Base-by-base conservation (phyloP, 345 rosid genomes). In the Aquilaria malaccensis region DNA sequence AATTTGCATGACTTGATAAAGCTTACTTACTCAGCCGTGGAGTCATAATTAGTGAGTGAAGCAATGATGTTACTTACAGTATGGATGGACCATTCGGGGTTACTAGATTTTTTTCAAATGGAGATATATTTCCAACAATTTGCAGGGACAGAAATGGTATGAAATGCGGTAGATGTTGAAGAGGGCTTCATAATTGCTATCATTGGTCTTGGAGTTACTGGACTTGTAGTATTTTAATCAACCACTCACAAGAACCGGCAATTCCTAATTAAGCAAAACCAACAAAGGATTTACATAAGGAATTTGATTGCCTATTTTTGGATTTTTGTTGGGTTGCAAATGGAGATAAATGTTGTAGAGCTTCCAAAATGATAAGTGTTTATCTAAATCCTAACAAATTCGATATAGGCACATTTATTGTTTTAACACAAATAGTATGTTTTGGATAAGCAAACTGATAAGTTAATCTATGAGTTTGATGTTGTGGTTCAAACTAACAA, bases 121-220 rank as follows among this genome's bases (percentile, higher is more conserved):
- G 1, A 22, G 22, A 22, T 22, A 22, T 22, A 22, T 22, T 22
- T 22, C 22, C 22, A 22, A 22, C 1, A 22, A 22, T 22, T 33
- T 1, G 31, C 76, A 89, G 91, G 94, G 30, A 7, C 85, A 7
- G 97, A 91, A 62, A 91, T 84, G 13, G 89, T 81, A 3, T 86
- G 85, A 85, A 86, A 81, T 55, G 82, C 74, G 52, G 94, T 86
- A 29, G 67, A 60, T 11, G 77, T 86, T 2, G 85, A 83, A 58
- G 69, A 66, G 54, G 94, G 83, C 33, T 81, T 89, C n/a, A 82
- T 81, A 0, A 81, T 86, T 2, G 91, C 86, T 47, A 83, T 89
- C 29, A 86, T 89, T 59, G 95, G 97, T 2, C 79, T 86, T 6
- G 95, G 95, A 31, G 79, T 75, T 11, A 83, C 86, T 45, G 91